These are phyloP conservation scores for Boletus huronensis DNA, from an alignment of 768 basidiomycete genomes.

Conservation along the genomic window DNA sequence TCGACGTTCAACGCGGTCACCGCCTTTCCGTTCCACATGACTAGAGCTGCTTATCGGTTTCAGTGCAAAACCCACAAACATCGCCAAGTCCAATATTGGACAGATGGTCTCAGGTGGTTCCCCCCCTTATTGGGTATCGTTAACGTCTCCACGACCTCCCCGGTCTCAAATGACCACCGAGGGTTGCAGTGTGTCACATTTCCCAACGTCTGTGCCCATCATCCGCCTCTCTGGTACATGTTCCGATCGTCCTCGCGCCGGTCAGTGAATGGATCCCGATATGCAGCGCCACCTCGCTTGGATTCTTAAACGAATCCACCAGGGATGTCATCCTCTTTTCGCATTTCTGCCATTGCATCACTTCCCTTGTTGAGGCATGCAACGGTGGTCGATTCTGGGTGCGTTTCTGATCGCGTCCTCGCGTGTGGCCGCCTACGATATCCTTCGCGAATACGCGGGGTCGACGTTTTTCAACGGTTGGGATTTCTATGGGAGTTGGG, in stretches of 20 bases:
- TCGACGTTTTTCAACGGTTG: conserved; percentile 52
- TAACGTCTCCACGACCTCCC: background rate
- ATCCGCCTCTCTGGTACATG: background rate
- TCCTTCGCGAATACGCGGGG: conserved; percentile 46
- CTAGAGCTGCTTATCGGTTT: too few relatives aligned
- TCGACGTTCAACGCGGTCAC: too few relatives aligned
- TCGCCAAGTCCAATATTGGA: too few relatives aligned
- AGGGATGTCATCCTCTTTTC: background rate
- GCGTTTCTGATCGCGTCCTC: conserved; percentile 3
- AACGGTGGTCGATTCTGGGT: background rate
- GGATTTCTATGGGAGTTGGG: conserved; percentile 49
- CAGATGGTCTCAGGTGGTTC: too few relatives aligned
- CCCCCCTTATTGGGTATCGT: background rate
- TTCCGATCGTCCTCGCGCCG: background rate
- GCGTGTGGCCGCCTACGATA: conserved; percentile 27
- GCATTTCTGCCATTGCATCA: background rate
- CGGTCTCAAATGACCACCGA: background rate
- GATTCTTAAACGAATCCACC: conserved; percentile 5
- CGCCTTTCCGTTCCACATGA: background rate
- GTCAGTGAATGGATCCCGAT: background rate
- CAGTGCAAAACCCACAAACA: too few relatives aligned
- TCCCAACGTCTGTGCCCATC: background rate
- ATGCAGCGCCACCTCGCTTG: background rate
- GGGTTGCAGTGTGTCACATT: background rate
- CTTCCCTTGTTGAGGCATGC: conserved; percentile 11